Percentiles rank a stretch among this genome's conserved stretches.
Conservation (phyloP, 768 basidiomycete genomes). For the Amanita molliuscula region DNA sequence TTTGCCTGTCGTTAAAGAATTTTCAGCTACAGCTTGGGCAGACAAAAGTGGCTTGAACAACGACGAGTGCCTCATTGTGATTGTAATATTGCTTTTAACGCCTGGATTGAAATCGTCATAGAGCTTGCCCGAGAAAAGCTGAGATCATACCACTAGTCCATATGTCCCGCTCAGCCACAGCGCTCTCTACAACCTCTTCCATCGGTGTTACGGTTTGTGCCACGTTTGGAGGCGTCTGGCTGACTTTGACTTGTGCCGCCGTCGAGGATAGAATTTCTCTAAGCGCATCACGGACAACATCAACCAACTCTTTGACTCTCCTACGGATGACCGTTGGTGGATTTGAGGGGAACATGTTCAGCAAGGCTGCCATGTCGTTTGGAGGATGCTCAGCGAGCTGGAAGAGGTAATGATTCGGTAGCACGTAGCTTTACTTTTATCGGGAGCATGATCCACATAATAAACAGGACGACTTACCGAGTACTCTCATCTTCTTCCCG, state of each 20-base stretch:
- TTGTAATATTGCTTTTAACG: too few species aligned
- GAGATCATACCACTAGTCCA: not conserved
- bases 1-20: not conserved
- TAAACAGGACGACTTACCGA: constrained; percentile 32
- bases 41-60: not conserved
- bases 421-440: constrained; percentile 42
- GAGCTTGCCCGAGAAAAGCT: too few species aligned
- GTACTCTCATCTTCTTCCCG: constrained; percentile 83
- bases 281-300: constrained; percentile 45
- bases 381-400: constrained; percentile 64
- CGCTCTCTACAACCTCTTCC: not conserved
- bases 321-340: constrained; percentile 56
- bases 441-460: not conserved
- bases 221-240: not conserved
- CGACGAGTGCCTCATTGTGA: not conserved
- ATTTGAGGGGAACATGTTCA: constrained; percentile 42
- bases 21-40: not conserved
- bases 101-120: not conserved
- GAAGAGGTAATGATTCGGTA: constrained; percentile 69
- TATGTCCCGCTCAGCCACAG: not conserved
- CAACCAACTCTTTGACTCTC: constrained; percentile 53
- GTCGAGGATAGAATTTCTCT: constrained; percentile 10
- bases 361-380: constrained; percentile 48
- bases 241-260: too few species aligned
- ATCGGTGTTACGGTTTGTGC: not conserved